phyloP scores from a whole-genome alignment of 2,329 filamentous ascomycete genomes.

The Paecilomyces sp. region DNA sequence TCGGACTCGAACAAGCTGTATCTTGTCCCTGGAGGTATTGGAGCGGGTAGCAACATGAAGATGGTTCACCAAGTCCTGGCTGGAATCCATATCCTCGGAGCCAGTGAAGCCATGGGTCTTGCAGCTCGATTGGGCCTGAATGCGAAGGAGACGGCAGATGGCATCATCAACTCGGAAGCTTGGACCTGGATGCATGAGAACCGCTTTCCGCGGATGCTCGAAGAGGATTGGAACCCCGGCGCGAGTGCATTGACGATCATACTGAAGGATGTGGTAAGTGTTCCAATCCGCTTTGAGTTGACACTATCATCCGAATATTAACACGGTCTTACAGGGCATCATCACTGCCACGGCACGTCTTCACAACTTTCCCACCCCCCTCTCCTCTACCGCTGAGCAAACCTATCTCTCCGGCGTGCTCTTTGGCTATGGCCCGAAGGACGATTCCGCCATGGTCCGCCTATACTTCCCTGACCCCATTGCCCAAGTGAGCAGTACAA shows the following conservation, averaged over 20 bases:
- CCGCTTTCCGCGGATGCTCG: constrained; percentile 49
- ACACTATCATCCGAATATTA: no score
- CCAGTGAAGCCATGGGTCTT: constrained; percentile 55
- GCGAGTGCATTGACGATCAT: constrained; percentile 56
- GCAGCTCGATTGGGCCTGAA: constrained; percentile 51
- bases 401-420: constrained; percentile 55
- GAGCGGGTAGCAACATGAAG: constrained; percentile 56
- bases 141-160: constrained; percentile 33
- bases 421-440: constrained; percentile 49
- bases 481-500: constrained; percentile 25
- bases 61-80: constrained; percentile 59
- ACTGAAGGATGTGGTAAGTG: constrained; percentile 47
- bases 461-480: constrained; percentile 42
- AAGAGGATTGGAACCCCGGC: constrained; percentile 46
- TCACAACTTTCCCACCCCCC: constrained; percentile 51
- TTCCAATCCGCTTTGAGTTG: not conserved
- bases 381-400: constrained; percentile 59
- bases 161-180: constrained; percentile 42
- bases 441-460: constrained; percentile 51
- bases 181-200: constrained; percentile 60
- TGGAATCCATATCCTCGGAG: constrained; percentile 55
- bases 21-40: constrained; percentile 53
- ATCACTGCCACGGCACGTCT: constrained; percentile 59
- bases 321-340: constrained; percentile 42
- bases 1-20: constrained; percentile 54